Base-by-base conservation (phyloP, 306 rosid species). In the Malus sylvestris region DNA sequence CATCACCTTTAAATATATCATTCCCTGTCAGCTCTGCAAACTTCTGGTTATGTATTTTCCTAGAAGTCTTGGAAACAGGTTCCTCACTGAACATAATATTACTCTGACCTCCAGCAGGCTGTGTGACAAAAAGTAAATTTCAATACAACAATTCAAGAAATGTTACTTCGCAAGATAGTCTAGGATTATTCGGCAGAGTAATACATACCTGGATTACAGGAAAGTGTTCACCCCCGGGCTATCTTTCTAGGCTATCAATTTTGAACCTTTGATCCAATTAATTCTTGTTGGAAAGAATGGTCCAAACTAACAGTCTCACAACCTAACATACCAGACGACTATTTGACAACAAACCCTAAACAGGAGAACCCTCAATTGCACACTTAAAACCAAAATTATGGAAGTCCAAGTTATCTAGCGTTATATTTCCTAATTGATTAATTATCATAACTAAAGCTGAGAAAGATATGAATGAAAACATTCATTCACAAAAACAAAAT, bases 31-130 rank as follows among this genome's bases (percentile, higher is more conserved):
- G 79, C 90, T 95, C 97, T 0, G 93, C 90, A 72, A 92, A 92
- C 87, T 95, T 95, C 82, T 95, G 97, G 88, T 83, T 81, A 76
- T 92, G 91, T 79, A 95, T 82, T 83, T 95, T 95, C 88, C 91
- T 92, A 8, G 91, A 15, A 67, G 93, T 84, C 85, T 91, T 90
- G 68, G 70, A 69, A 23, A 76, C 82, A 15, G 97, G 97, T 71
- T 91, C 92, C 63, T 95, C 98, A 9, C 90, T 83, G 55, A 95
- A 90, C 85, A 95, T 79, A 77, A 92, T 89, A 74, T 92, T 92
- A 73, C 97, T 95, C 85, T 89, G 98, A 30, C 98, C 97, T 55
- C 98, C 98, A 10, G 98, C 97, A 80, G 95, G 98, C 98, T 95
- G 71, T 44, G 65, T 59, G 71, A 20, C 76, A 65, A 11, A 62